Evolutionary conservation across 2,329 filamentous ascomycete genomes (phyloP).

Genomic region (Phialophora verrucosa): DNA sequence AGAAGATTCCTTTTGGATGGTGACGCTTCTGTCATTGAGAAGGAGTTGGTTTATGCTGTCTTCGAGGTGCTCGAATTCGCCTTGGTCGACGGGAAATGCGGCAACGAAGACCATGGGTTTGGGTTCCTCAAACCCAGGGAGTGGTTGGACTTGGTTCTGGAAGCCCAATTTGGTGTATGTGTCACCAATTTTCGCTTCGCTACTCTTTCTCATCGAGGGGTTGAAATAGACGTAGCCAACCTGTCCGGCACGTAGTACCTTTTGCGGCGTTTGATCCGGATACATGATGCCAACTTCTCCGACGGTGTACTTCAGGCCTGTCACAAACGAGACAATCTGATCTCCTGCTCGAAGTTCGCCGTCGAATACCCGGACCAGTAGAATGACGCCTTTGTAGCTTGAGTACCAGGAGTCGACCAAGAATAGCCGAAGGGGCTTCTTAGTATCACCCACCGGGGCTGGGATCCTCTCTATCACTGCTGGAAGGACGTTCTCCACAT

Average conservation of each 20-base stretch:
- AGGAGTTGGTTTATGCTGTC: constrained; percentile 94
- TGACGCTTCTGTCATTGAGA: constrained; percentile 93
- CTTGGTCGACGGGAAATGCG: constrained; percentile 90
- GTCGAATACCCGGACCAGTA: constrained; percentile 90
- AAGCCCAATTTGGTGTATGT: constrained; percentile 85
- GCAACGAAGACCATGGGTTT: constrained; percentile 99
- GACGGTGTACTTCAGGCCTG: constrained; percentile 85
- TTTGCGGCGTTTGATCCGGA: constrained; percentile 82
- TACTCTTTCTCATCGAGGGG: constrained; percentile 94
- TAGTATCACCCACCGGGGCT: constrained; percentile 73
- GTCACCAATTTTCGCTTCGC: constrained; percentile 94
- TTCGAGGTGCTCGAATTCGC: constrained; percentile 82
- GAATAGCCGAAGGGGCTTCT: constrained; percentile 77
- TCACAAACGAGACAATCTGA: constrained; percentile 84
- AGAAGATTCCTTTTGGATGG: constrained; percentile 89
- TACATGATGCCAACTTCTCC: constrained; percentile 98
- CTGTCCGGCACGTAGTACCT: constrained; percentile 82
- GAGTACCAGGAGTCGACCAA: constrained; percentile 99
- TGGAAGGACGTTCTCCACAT: constrained; percentile 82
- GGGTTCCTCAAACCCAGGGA: constrained; percentile 93
- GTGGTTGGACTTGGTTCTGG: constrained; percentile 76
- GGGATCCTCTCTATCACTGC: constrained; percentile 85
- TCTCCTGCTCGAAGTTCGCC: constrained; percentile 83
- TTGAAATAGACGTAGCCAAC: constrained; percentile 98
- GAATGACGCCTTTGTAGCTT: constrained; percentile 89